phyloP scores from a whole-genome alignment of 495 filamentous ascomycete species.

The Aspergillus taichungensis region DNA sequence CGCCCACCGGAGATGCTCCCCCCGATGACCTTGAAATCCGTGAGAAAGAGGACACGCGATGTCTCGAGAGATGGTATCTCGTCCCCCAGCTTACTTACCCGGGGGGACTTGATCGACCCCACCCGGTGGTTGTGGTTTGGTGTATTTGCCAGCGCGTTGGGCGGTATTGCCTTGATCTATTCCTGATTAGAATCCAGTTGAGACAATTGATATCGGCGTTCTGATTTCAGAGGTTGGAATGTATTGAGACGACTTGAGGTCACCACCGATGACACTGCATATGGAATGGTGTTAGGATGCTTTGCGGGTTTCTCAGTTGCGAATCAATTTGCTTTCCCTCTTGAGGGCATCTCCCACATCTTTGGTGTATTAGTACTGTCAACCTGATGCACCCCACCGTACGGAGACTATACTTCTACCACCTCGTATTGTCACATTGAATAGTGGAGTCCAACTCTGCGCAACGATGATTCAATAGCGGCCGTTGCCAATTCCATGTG shows the following conservation, averaged over 20 bases:
- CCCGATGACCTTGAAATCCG: slow-evolving; percentile 58
- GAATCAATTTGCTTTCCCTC: too few relatives aligned
- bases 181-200: slow-evolving; percentile 11
- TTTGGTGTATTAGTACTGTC: too few relatives aligned
- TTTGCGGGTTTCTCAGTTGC: not conserved
- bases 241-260: too few relatives aligned
- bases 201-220: not conserved
- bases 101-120: slow-evolving; percentile 42
- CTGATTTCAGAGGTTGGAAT: not conserved
- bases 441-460: too few relatives aligned
- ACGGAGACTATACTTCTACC: too few relatives aligned
- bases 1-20: slow-evolving; percentile 68
- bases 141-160: slow-evolving; percentile 54
- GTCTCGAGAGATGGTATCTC: slow-evolving; percentile 14
- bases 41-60: slow-evolving; percentile 26
- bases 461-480: too few relatives aligned
- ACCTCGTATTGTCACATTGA: too few relatives aligned
- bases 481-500: too few relatives aligned
- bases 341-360: too few relatives aligned
- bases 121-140: slow-evolving; percentile 66
- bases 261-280: too few relatives aligned
- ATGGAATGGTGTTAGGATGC: too few relatives aligned
- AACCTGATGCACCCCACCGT: too few relatives aligned
- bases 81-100: slow-evolving; percentile 34
- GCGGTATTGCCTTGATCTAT: slow-evolving; percentile 33